Percentiles rank a stretch among this genome's conserved stretches.
These are phyloP conservation scores for Bruguiera gymnorhiza DNA, from an alignment of 345 rosid genomes.

Conservation along the genomic window DNA sequence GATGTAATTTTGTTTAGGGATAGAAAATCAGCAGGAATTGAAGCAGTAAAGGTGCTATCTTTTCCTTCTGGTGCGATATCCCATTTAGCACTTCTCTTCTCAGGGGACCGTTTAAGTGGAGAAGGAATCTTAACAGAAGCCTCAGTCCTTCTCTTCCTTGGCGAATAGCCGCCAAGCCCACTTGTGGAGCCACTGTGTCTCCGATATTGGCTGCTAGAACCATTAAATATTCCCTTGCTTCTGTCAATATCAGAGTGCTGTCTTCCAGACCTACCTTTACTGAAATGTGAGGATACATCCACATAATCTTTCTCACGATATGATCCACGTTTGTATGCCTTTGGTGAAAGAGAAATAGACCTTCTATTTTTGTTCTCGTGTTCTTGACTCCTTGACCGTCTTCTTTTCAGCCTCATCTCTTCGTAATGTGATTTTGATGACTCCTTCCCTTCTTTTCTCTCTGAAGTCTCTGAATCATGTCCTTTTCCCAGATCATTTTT, in stretches of 20 bases:
- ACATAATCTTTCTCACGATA: slow-evolving; percentile 44
- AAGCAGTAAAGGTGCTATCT: slow-evolving; percentile 23
- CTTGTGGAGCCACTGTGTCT: slow-evolving; percentile 52
- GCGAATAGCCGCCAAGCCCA: slow-evolving; percentile 93
- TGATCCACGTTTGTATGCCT: slow-evolving; percentile 40
- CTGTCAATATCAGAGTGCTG: slow-evolving; percentile 43
- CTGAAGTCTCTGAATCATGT: slow-evolving; percentile 42
- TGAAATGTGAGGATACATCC: slow-evolving; percentile 34
- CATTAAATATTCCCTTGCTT: slow-evolving; percentile 40
- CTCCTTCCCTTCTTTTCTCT: slow-evolving; percentile 51
- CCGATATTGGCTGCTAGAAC: slow-evolving; percentile 47
- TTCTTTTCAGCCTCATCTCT: slow-evolving; percentile 52
- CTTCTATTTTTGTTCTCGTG: slow-evolving; percentile 47
- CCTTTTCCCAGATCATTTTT: slow-evolving; percentile 47
- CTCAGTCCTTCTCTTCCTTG: slow-evolving; percentile 77
- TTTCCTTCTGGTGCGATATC: slow-evolving; percentile 57
- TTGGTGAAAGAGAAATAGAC: slow-evolving; percentile 53
- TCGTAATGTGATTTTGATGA: slow-evolving; percentile 44
- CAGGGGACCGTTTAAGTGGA: slow-evolving; percentile 59
- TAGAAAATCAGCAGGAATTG: slow-evolving; percentile 44
- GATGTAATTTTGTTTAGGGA: slow-evolving; percentile 38
- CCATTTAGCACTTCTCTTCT: slow-evolving; percentile 77
- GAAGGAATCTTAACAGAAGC: slow-evolving; percentile 63
- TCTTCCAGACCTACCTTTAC: slow-evolving; percentile 49
- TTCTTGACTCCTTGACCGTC: slow-evolving; percentile 69